Evolutionary conservation across 345 rosid species (phyloP).

Genomic region (Streptanthus diversifolius): DNA sequence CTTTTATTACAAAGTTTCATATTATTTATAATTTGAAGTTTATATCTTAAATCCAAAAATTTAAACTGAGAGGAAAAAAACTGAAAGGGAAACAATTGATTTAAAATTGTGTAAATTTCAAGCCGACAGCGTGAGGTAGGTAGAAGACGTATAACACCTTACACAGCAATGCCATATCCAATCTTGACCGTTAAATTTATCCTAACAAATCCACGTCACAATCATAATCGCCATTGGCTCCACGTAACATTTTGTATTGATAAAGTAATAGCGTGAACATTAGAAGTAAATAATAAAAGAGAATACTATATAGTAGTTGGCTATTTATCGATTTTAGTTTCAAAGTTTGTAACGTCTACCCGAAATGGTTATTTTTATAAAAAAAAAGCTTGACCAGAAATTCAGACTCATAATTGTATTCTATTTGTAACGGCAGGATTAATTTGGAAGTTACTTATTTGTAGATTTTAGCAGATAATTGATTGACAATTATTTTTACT

Average conservation of each 20-base stretch:
- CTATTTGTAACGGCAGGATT: background rate
- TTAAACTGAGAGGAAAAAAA: background rate
- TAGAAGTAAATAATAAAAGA: background rate
- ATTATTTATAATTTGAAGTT: background rate
- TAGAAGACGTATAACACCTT: background rate
- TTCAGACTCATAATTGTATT: background rate
- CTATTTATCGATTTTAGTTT: background rate
- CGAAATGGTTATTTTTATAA: background rate
- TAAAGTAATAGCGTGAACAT: background rate
- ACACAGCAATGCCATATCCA: background rate
- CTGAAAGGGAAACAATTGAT: background rate
- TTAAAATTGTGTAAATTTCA: background rate
- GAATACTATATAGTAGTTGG: background rate
- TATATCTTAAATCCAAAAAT: background rate
- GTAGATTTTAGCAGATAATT: background rate
- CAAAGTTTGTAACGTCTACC: background rate
- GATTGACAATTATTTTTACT: background rate
- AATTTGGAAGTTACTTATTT: background rate
- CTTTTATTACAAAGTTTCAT: background rate
- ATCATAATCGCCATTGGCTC: conserved; percentile 12
- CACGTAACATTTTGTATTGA: background rate
- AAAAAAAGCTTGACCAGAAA: background rate
- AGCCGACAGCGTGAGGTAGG: conserved; percentile 23
- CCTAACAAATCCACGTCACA: conserved; percentile 15
- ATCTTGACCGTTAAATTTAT: background rate